phyloP scores from a whole-genome alignment of 2,329 filamentous ascomycete genomes.

The Talaromyces sp. region DNA sequence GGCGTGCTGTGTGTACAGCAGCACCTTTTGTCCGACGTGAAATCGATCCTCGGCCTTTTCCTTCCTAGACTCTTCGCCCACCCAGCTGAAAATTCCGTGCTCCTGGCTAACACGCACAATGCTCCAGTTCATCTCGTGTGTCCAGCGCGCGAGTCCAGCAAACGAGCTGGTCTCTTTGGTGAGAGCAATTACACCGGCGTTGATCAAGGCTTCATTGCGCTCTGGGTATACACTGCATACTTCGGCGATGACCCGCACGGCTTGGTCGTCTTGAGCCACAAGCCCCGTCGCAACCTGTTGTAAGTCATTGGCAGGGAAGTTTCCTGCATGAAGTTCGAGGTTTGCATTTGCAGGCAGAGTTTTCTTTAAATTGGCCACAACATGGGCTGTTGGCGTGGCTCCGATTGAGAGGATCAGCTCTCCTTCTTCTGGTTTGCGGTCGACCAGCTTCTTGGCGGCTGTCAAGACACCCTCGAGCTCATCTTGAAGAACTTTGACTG shows the following conservation, averaged over 20 bases:
- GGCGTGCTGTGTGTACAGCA: slow-evolving; percentile 27
- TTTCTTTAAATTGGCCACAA: slow-evolving; percentile 22
- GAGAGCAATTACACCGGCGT: slow-evolving; percentile 31
- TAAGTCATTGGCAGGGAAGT: slow-evolving; percentile 35
- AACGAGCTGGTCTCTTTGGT: slow-evolving; percentile 27
- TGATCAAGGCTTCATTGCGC: slow-evolving; percentile 34
- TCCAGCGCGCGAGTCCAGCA: slow-evolving; percentile 25
- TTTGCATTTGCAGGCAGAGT: slow-evolving; percentile 19
- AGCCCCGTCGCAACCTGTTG: slow-evolving; percentile 34
- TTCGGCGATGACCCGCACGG: slow-evolving; percentile 27
- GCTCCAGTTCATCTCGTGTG: slow-evolving; percentile 22
- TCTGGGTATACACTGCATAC: slow-evolving; percentile 36
- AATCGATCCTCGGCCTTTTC: slow-evolving; percentile 18
- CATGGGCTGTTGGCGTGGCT: slow-evolving; percentile 33
- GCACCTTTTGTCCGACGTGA: slow-evolving; percentile 27
- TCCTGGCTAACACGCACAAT: slow-evolving; percentile 34
- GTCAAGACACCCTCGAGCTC: slow-evolving; percentile 27
- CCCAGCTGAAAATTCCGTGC: slow-evolving; percentile 32
- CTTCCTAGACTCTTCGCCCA: slow-evolving; percentile 12
- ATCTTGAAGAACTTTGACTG: slow-evolving; percentile 22
- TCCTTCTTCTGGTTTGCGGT: slow-evolving; percentile 14
- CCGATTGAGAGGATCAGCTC: slow-evolving; percentile 29
- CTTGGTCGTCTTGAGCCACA: slow-evolving; percentile 23
- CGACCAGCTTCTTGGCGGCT: slow-evolving; percentile 21
- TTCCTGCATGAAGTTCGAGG: slow-evolving; percentile 33